Percentiles rank a stretch among this genome's conserved stretches.
Conservation (phyloP, 441 rosid genomes). For the Gossypium davidsonii region DNA sequence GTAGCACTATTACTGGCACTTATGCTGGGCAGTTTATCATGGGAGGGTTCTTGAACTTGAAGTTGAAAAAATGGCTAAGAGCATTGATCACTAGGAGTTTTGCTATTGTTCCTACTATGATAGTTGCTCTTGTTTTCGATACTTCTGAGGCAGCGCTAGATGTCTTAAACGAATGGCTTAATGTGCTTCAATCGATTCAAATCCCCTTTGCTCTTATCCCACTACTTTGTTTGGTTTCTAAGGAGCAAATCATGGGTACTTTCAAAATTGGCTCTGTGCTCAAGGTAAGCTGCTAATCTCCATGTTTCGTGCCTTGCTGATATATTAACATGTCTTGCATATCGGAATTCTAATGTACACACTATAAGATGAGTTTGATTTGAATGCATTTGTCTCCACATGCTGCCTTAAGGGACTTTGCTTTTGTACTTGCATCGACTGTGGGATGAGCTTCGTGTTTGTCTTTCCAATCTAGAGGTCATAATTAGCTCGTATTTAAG, state of each 20-base stretch:
- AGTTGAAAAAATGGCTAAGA: slow-evolving; percentile 81
- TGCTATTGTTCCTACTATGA: slow-evolving; percentile 78
- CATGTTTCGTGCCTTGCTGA: background rate
- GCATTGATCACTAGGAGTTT: slow-evolving; percentile 84
- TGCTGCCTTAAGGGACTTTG: background rate
- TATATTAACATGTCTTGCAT: background rate
- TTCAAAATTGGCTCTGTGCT: slow-evolving; percentile 62
- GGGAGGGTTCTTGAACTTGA: slow-evolving; percentile 84
- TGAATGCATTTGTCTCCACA: background rate
- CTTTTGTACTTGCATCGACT: background rate
- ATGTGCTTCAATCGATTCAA: slow-evolving; percentile 79
- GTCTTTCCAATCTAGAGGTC: background rate
- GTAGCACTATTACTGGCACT: slow-evolving; percentile 91
- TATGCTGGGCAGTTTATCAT: slow-evolving; percentile 93
- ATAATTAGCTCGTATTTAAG: background rate
- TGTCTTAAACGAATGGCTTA: slow-evolving; percentile 79
- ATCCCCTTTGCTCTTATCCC: slow-evolving; percentile 88
- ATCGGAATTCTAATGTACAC: background rate
- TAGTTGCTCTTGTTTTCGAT: slow-evolving; percentile 69
- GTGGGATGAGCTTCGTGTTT: background rate
- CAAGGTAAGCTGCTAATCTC: slow-evolving; percentile 39
- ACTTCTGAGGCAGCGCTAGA: slow-evolving; percentile 57
- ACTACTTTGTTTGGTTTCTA: slow-evolving; percentile 67
- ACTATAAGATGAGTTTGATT: background rate
- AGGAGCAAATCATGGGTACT: slow-evolving; percentile 71